Evolutionary conservation across 306 rosid genomes (phyloP).

Genomic region (Cucurbita ficifolia): DNA sequence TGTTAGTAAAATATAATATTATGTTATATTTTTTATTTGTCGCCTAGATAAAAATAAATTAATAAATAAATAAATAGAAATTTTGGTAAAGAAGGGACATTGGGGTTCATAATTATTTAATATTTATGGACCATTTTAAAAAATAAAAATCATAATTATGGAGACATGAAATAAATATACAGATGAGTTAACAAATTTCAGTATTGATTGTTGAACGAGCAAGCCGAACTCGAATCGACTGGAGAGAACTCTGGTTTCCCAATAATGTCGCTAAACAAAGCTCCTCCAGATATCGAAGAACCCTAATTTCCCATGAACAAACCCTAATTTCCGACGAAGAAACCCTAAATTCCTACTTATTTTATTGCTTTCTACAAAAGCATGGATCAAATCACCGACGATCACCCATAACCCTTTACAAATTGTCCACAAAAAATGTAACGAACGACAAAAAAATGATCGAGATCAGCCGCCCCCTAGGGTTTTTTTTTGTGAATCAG

Average conservation of each 20-base stretch:
- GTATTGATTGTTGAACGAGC: not conserved
- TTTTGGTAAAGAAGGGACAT: too few species aligned
- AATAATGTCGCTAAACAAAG: not conserved
- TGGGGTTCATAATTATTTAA: too few species aligned
- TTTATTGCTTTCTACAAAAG: constrained; percentile 26
- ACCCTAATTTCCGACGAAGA: not conserved
- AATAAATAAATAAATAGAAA: too few species aligned
- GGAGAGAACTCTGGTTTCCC: not conserved
- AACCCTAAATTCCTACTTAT: not conserved
- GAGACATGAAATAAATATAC: too few species aligned
- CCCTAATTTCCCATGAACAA: not conserved
- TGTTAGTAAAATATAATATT: too few species aligned
- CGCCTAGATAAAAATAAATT: too few species aligned
- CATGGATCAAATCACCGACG: constrained; percentile 20
- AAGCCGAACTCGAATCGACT: not conserved
- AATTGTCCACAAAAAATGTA: constrained; percentile 16
- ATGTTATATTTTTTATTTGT: too few species aligned
- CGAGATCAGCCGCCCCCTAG: not conserved
- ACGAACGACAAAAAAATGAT: not conserved
- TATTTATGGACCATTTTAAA: too few species aligned
- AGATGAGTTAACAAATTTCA: not conserved
- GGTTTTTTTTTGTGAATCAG: not conserved
- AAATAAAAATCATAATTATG: too few species aligned
- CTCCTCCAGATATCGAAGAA: not conserved
- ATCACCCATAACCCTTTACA: constrained; percentile 10